Conservation (phyloP, 331 rosid species). For the Acacia pycnantha region DNA sequence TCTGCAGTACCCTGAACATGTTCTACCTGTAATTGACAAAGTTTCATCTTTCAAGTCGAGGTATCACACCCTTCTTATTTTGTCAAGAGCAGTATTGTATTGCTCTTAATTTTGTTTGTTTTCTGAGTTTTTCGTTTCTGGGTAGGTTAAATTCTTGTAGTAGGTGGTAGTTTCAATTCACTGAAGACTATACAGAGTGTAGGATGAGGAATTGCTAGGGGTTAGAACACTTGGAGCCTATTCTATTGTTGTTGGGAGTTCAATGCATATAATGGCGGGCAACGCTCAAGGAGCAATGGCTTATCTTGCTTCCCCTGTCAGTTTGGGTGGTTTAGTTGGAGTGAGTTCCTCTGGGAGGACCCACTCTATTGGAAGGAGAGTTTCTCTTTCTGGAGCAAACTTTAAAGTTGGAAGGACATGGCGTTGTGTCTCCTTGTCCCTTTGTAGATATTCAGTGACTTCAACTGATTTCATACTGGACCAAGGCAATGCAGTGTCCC, state of each 20-base stretch:
- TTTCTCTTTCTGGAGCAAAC: conserved; percentile 63
- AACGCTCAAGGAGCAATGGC: conserved; percentile 82
- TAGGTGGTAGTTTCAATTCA: neutral
- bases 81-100: conserved; percentile 18
- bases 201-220: conserved; percentile 26
- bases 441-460: conserved; percentile 84
- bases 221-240: neutral
- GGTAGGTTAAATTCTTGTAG: conserved; percentile 31
- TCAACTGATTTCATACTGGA: conserved; percentile 82
- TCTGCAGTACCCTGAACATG: conserved; percentile 24
- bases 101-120: conserved; percentile 5
- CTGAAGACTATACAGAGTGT: conserved; percentile 13
- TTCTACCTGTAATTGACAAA: conserved; percentile 25
- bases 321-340: conserved; percentile 59
- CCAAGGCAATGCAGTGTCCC: conserved; percentile 73
- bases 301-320: conserved; percentile 74
- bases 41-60: conserved; percentile 24
- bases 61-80: conserved; percentile 27
- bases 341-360: conserved; percentile 62
- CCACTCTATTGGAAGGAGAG: conserved; percentile 59
- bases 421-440: conserved; percentile 76
- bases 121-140: conserved; percentile 31
- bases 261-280: conserved; percentile 57
- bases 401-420: conserved; percentile 55
- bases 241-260: conserved; percentile 25